A percentile compares a stretch with the other conserved stretches of the same genome.
phyloP scores from a whole-genome alignment of 139 green algal species.

The Picochlorum sp. region DNA sequence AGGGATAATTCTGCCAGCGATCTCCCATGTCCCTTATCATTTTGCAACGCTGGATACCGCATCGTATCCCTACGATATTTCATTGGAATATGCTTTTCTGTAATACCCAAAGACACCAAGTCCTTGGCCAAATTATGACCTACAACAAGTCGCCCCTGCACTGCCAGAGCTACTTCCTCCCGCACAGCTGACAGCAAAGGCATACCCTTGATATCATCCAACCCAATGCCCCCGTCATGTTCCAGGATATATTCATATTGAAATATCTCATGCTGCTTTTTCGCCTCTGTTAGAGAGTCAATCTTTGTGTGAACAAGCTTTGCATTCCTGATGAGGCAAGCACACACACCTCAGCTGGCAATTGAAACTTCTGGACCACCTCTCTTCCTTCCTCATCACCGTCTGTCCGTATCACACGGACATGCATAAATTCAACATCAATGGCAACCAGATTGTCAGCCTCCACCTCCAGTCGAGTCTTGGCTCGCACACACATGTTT shows the following conservation, averaged over 20 bases:
- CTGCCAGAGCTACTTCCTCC: neutral
- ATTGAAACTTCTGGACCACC: neutral
- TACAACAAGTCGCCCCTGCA: slow-evolving; percentile 17
- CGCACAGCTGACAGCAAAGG: slow-evolving; percentile 9
- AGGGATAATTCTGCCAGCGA: slow-evolving; percentile 11
- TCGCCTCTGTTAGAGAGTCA: slow-evolving; percentile 4
- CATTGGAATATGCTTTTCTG: neutral
- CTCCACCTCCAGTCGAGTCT: slow-evolving; percentile 14
- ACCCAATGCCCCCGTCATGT: slow-evolving; percentile 11
- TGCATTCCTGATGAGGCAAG: slow-evolving; percentile 9
- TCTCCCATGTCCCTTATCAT: slow-evolving; percentile 10
- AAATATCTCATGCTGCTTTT: neutral
- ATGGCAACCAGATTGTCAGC: slow-evolving; percentile 13
- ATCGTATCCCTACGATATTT: slow-evolving; percentile 6
- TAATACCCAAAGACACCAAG: slow-evolving; percentile 21
- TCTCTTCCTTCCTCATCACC: neutral
- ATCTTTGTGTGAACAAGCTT: slow-evolving; percentile 15
- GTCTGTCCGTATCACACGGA: neutral
- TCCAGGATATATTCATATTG: neutral
- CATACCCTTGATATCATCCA: slow-evolving; percentile 2
- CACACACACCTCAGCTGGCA: slow-evolving; percentile 31
- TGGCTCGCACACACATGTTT: neutral
- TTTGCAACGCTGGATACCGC: slow-evolving; percentile 20
- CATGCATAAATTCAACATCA: slow-evolving; percentile 29
- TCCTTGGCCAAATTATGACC: slow-evolving; percentile 32